Evolutionary conservation across 225 moss, liverwort and hornwort genomes (phyloP), one percentile per base, ranked within the genome.

Genomic region (Marchantia polymorpha): DNA sequence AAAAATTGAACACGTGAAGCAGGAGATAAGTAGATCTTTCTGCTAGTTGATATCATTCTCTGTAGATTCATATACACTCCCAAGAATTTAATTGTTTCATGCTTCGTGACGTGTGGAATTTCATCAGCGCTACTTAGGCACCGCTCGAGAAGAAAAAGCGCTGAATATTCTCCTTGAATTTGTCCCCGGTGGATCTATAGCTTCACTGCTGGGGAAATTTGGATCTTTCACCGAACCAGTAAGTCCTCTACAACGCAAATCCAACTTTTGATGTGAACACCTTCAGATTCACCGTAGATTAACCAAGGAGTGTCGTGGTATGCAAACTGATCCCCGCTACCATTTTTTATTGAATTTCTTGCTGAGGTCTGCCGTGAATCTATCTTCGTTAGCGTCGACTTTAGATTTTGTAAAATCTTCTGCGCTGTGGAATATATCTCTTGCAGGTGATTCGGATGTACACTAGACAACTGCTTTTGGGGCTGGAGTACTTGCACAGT

Each of bases 81-180:
- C 12, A 65, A 23, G 64, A 64, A 25, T 8, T 16, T 48, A 48
- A 69, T 19, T 19, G 20, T 69, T 27, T 7, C 30, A 1, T 20
- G 1, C 5, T 46, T 48, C 47, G 46, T 39, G 39, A 39, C 5
- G 39, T 39, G 39, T 39, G 39, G 39, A 39, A 39, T 10, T 72
- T 50, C 3, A 22, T 29, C 82, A 87, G 87, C 91, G 94, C 46
- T 97, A 94, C 80, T 79, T 97, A 73, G 97, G 97, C 25, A 97
- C 97, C 6, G 94, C 93, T 7, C 82, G 93, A 61, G 94, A 97
- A 81, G 94, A 94, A 64, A 92, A 93, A 19, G 97, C 97, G 53
- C 89, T 94, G 56, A 97, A 97, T 80, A 97, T 97, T 78, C 93
- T 97, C 46, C 89, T 97, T 27, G 97, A 97, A 81, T 97, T 97